These are phyloP conservation scores for Glycine tomentella DNA, from an alignment of 306 rosid species.

Conservation along the genomic window DNA sequence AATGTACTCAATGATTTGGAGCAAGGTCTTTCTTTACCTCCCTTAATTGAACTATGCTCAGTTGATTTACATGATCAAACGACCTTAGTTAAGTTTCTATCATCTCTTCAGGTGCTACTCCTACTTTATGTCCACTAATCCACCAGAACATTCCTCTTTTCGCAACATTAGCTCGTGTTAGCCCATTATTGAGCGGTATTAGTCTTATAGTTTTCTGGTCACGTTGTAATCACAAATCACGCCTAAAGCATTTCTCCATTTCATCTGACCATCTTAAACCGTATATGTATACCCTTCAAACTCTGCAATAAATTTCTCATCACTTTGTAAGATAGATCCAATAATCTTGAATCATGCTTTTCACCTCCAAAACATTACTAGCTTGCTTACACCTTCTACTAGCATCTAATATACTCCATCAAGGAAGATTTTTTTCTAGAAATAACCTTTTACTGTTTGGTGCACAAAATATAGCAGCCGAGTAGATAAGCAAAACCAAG, in stretches of 20 bases:
- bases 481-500: slow-evolving; percentile 9
- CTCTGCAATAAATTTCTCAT: not conserved
- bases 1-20: not conserved
- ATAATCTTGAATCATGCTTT: not conserved
- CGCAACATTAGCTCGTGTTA: not conserved
- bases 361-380: not conserved
- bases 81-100: not conserved
- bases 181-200: not conserved
- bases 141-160: not conserved
- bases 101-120: slow-evolving; percentile 1
- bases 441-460: not conserved
- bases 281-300: not conserved
- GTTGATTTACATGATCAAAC: not conserved
- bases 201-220: not conserved
- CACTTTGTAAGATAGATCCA: slow-evolving; percentile 7
- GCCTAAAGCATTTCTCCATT: not conserved
- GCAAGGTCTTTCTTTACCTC: not conserved
- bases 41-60: not conserved
- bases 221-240: not conserved
- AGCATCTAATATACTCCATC: not conserved
- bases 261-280: not conserved
- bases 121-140: not conserved
- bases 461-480: not conserved
- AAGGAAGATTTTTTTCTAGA: not conserved
- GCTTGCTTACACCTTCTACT: not conserved